Conservation (phyloP, 306 rosid species). For the Carpinus fangiana region DNA sequence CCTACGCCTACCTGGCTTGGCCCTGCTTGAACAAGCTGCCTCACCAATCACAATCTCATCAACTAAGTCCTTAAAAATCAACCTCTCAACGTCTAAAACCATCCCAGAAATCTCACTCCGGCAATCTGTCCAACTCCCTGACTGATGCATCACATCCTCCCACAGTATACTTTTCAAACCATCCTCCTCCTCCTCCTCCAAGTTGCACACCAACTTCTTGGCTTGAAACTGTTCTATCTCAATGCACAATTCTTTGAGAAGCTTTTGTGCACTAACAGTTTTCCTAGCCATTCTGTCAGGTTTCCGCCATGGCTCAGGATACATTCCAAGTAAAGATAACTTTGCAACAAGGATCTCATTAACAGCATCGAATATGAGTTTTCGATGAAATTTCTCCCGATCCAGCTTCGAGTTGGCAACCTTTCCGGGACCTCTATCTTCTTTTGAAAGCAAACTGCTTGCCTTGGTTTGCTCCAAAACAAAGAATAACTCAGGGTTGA, state of each 20-base stretch:
- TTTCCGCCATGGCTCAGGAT: slow-evolving; percentile 58
- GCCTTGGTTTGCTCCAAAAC: slow-evolving; percentile 91
- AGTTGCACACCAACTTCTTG: slow-evolving; percentile 44
- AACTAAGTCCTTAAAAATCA: slow-evolving; percentile 77
- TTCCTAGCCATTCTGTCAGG: slow-evolving; percentile 58
- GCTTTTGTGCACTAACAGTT: slow-evolving; percentile 66
- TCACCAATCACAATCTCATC: slow-evolving; percentile 71
- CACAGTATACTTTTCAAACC: slow-evolving; percentile 46
- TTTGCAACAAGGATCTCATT: slow-evolving; percentile 71
- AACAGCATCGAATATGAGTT: slow-evolving; percentile 79
- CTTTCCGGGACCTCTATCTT: slow-evolving; percentile 42
- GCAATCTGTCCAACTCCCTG: slow-evolving; percentile 65
- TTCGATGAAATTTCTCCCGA: slow-evolving; percentile 59
- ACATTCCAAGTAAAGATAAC: slow-evolving; percentile 36
- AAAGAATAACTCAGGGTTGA: slow-evolving; percentile 79
- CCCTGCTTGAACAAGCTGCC: slow-evolving; percentile 47
- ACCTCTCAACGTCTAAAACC: slow-evolving; percentile 74
- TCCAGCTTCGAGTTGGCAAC: slow-evolving; percentile 34
- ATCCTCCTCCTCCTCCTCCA: slow-evolving; percentile 61
- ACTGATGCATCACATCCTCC: slow-evolving; percentile 58
- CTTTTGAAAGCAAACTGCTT: slow-evolving; percentile 56
- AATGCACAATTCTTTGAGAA: slow-evolving; percentile 72
- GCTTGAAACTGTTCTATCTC: slow-evolving; percentile 67
- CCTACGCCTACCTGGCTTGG: slow-evolving; percentile 65
- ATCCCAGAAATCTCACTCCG: slow-evolving; percentile 53